These are phyloP conservation scores for Ormosia semicastrata DNA, from an alignment of 306 rosid species.

Conservation along the genomic window DNA sequence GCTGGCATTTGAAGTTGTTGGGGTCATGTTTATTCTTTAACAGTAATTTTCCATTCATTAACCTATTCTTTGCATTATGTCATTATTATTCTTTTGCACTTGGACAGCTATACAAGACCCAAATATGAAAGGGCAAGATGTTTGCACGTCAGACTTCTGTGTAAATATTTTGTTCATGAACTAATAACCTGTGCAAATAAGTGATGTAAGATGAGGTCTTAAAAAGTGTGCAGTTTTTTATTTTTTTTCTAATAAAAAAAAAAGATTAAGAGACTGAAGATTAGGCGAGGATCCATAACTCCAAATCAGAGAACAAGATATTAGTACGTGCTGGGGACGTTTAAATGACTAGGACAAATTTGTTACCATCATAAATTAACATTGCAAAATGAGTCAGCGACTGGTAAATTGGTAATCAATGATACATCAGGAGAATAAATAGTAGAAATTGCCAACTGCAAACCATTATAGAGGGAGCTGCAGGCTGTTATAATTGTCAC, in stretches of 20 bases:
- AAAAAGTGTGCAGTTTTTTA: too few relatives aligned
- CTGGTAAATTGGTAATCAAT: background rate
- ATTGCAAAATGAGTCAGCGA: background rate
- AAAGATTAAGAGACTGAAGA: background rate
- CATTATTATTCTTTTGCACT: background rate
- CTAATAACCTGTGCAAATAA: background rate
- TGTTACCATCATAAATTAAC: background rate
- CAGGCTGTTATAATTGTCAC: background rate
- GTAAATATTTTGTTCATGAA: background rate
- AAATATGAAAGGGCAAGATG: background rate
- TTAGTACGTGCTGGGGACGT: background rate
- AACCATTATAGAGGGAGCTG: background rate
- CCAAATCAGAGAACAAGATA: background rate
- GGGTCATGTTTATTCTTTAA: background rate
- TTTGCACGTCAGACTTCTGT: background rate
- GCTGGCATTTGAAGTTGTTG: background rate
- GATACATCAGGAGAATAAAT: background rate
- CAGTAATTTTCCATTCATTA: background rate
- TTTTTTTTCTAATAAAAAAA: background rate
- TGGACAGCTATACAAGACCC: background rate
- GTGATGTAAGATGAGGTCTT: background rate
- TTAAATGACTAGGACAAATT: background rate
- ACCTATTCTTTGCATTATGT: background rate
- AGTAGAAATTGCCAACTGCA: conserved; percentile 1
- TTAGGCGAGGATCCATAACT: conserved; percentile 1